Conservation (phyloP, 371 early-diverging fungal genomes). For the Actinomucor elegans region DNA sequence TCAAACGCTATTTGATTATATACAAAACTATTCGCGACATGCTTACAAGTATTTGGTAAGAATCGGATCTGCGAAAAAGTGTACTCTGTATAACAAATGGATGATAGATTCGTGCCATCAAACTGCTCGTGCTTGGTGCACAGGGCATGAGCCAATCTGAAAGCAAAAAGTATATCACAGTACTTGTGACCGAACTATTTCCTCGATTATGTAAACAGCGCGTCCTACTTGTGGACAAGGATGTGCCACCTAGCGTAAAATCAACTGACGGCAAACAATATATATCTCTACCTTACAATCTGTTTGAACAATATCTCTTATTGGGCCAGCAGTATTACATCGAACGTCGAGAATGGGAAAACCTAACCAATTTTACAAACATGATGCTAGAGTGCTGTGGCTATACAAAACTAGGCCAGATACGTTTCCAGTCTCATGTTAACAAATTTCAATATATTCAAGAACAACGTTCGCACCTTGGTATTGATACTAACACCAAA, state of each 20-base stretch:
- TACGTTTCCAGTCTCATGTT: constrained; percentile 24
- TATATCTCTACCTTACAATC: constrained; percentile 32
- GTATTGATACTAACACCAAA: constrained; percentile 10
- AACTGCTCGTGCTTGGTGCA: constrained; percentile 24
- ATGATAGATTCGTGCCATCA: constrained; percentile 34
- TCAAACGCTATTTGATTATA: constrained; percentile 38
- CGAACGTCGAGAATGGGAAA: constrained; percentile 24
- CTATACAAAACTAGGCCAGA: constrained; percentile 21
- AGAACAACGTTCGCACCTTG: constrained; percentile 23
- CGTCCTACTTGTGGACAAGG: constrained; percentile 23
- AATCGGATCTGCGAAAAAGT: no score
- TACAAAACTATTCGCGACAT: constrained; percentile 39
- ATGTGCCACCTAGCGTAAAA: constrained; percentile 26
- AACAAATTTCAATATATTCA: constrained; percentile 35
- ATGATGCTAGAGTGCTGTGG: constrained; percentile 39
- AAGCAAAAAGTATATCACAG: constrained; percentile 24
- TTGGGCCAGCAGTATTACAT: constrained; percentile 40
- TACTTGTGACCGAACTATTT: constrained; percentile 36
- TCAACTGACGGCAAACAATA: constrained; percentile 44
- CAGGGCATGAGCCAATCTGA: constrained; percentile 17
- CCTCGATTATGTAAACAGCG: constrained; percentile 40
- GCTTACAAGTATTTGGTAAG: constrained; percentile 43
- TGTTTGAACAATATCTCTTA: constrained; percentile 36
- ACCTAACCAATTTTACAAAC: constrained; percentile 32
- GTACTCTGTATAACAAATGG: no score